Base-by-base conservation (phyloP, 2,329 filamentous ascomycete genomes). In the Colletotrichum nymphaeae region DNA sequence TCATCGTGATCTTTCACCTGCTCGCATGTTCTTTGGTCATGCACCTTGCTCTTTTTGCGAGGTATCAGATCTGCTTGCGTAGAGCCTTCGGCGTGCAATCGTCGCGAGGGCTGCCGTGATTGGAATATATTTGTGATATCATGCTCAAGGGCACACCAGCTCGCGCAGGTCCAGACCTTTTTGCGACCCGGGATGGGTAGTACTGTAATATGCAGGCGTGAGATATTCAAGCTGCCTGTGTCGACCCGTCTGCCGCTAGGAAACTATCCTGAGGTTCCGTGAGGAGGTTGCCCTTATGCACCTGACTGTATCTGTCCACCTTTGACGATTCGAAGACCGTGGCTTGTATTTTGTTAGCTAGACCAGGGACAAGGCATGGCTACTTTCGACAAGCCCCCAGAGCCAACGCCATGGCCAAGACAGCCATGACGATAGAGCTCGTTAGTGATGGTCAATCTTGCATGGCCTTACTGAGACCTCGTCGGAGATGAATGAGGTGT, bases 201-300 rank as follows among this genome's bases (percentile, higher is more conserved):
- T 58, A 32, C 62, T 26, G 72, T 55, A 68, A 49, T 49, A 63
- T 74, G 49, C 68, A 69, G 67, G 57, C 66, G 56, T 67, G 68
- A 67, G 63, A 59, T 32, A 52, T 26, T 14, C 22, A 60, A 59
- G 56, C 12, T 42, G 37, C 46, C 55, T 65, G 9, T 49, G 30
- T 59, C 26, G 67, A 55, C 67, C 37, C 49, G 59, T 37, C 26
- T 46, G 66, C 58, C 69, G 69, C 69, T 69, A 72, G 69, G 66
- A 72, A 69, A 19, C 28, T 26, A 42, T 64, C 65, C 69, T 63
- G 59, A 55, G 42, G 49, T 59, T 69, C 58, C 69, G 66, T 62
- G 37, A 11, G 59, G 73, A 66, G 73, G 72, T 68, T 78, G 73
- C 77, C 75, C 76, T 74, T 75, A 74, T 77, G 76, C 76, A 76